These are phyloP conservation scores for Nicotiana otophora DNA, from an alignment of 257 asterid genomes.

Conservation along the genomic window DNA sequence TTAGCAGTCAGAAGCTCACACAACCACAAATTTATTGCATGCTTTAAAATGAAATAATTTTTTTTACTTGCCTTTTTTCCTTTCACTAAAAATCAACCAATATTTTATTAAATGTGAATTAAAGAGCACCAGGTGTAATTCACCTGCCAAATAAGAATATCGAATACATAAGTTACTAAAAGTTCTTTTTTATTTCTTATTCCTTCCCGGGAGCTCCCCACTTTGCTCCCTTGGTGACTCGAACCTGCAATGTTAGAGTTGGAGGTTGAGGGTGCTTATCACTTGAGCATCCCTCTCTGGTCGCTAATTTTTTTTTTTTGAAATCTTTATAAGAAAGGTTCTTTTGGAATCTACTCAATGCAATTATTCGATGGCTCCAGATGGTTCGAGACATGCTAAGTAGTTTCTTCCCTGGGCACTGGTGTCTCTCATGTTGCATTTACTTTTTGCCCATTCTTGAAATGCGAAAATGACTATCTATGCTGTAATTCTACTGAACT, in stretches of 20 bases:
- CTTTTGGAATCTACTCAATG: neutral
- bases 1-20: neutral
- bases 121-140: slow-evolving; percentile 1
- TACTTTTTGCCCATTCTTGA: neutral
- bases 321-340: too few relatives aligned
- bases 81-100: too few relatives aligned
- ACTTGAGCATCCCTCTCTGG: too few relatives aligned
- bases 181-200: neutral
- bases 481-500: neutral
- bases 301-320: too few relatives aligned
- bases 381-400: neutral
- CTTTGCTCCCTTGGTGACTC: too few relatives aligned
- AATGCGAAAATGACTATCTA: neutral
- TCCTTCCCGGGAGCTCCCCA: too few relatives aligned
- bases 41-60: neutral
- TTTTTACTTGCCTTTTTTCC: too few relatives aligned
- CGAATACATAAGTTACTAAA: neutral
- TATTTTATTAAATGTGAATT: neutral
- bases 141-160: neutral
- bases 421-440: neutral
- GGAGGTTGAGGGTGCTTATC: too few relatives aligned
- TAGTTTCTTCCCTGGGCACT: neutral
- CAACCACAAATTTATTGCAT: neutral
- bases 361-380: neutral
- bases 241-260: too few relatives aligned